Evolutionary conservation across 140 eudicot species (phyloP).

Genomic region (Bidens hawaiensis): DNA sequence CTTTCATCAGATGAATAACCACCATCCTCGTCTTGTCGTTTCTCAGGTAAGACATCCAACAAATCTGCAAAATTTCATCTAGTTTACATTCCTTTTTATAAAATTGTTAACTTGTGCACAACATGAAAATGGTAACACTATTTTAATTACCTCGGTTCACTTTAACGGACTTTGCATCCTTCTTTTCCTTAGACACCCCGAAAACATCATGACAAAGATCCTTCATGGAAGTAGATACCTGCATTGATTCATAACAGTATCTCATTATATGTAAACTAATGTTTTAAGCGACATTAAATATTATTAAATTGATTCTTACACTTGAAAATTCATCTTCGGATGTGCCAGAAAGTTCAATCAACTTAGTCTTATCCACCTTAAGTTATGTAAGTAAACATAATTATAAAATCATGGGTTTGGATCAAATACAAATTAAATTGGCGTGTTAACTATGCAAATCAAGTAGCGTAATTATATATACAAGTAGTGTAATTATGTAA

Average conservation of each 20-base stretch:
- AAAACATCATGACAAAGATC: slow-evolving; percentile 83
- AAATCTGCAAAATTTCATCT: slow-evolving; percentile 41
- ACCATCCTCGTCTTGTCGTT: slow-evolving; percentile 69
- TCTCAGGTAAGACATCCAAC: slow-evolving; percentile 76
- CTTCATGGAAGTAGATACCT: slow-evolving; percentile 84
- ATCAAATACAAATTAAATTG: no score
- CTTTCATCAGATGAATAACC: slow-evolving; percentile 76
- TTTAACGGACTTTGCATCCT: slow-evolving; percentile 69
- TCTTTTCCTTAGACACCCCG: slow-evolving; percentile 74
- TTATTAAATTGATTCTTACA: no score
- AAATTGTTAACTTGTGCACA: background rate
- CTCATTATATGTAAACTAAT: background rate
- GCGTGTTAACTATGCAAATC: no score
- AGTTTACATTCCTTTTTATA: background rate
- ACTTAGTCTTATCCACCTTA: slow-evolving; percentile 74
- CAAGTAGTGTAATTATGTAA: no score
- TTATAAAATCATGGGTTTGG: no score
- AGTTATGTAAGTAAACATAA: slow-evolving; percentile 52
- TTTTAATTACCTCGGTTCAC: slow-evolving; percentile 61
- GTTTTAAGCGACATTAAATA: background rate
- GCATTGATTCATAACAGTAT: slow-evolving; percentile 1
- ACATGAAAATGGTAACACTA: background rate
- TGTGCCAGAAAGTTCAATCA: no score
- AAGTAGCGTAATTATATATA: no score
- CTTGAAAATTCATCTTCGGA: no score